A percentile compares a stretch with the other conserved stretches of the same genome.
These are phyloP conservation scores for Schwanniomyces vanrijiae DNA, from an alignment of 805 yeast genomes.

Conservation along the genomic window DNA sequence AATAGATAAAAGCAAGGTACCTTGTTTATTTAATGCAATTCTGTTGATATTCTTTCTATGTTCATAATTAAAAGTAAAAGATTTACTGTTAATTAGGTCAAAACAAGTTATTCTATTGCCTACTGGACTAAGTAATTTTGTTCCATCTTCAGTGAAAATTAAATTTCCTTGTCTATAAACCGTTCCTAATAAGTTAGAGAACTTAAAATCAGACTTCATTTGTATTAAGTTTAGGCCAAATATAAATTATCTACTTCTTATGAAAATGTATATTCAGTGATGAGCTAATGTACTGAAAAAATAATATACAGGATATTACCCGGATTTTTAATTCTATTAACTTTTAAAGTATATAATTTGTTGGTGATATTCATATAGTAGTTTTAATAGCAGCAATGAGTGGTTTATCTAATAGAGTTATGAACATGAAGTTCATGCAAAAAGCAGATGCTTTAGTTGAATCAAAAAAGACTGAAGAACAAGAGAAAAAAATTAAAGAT, in stretches of 20 bases:
- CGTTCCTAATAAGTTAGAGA: slow-evolving; percentile 88
- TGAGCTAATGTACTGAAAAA: slow-evolving; percentile 8
- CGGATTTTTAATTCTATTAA: neutral
- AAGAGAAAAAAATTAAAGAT: slow-evolving; percentile 44
- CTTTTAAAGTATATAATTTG: neutral
- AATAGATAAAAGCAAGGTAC: slow-evolving; percentile 74
- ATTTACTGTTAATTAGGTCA: slow-evolving; percentile 78
- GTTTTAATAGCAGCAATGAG: slow-evolving; percentile 16
- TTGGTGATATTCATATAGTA: neutral
- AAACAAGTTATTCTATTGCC: slow-evolving; percentile 91
- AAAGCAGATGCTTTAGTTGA: slow-evolving; percentile 38
- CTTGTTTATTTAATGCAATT: slow-evolving; percentile 81
- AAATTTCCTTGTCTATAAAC: slow-evolving; percentile 94
- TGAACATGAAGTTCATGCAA: slow-evolving; percentile 75
- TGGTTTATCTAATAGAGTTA: slow-evolving; percentile 61
- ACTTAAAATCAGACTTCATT: slow-evolving; percentile 88
- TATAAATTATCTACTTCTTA: neutral
- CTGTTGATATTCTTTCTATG: slow-evolving; percentile 82
- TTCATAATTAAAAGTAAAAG: slow-evolving; percentile 89
- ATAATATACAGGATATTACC: slow-evolving; percentile 6
- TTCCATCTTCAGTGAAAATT: slow-evolving; percentile 83
- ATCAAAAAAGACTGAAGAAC: slow-evolving; percentile 31
- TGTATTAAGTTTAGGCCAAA: neutral
- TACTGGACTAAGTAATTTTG: slow-evolving; percentile 81
- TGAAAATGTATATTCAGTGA: slow-evolving; percentile 4